Evolutionary conservation across 495 filamentous ascomycete genomes (phyloP), one percentile per base, ranked within the genome.

Genomic region (Lepidopterella palustris): DNA sequence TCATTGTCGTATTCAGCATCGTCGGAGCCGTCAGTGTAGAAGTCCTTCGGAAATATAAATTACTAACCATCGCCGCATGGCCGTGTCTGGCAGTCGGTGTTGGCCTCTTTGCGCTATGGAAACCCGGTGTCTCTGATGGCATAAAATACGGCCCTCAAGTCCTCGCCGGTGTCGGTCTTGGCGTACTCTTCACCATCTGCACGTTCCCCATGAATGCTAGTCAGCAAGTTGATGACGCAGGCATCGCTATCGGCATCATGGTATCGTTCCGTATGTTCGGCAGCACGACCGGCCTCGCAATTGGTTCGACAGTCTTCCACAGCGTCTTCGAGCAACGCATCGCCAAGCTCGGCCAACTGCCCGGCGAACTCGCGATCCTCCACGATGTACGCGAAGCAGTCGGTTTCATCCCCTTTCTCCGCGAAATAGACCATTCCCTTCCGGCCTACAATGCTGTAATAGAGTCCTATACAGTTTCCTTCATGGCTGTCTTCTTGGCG

Each of bases 181-280:
- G 72, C 9, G 58, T 68, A 8, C 39, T 72, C 2, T 42, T 47
- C 11, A 28, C 58, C 1, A 28, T 61, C 2, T 27, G 39, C 5
- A 56, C 15, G 6, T 31, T 73, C 4, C 70, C 72, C 9, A 71
- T 74, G 63, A 71, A 74, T 58, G 73, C 74, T 6, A 74, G 72
- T 61, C 69, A 69, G 10, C 61, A 57, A 26, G 72, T 72, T 8
- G 72, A 77, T 47, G 75, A 78, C 51, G 62, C 45, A n/a, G 75
- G 74, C 23, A 56, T 76, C 8, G 74, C 75, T 0, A 66, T 71
- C 23, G 74, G 70, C 4, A 53, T 71, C 4, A 47, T 77, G 3
- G 56, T 77, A 0, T 64, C 67, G 0, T 68, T 76, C 55, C 75
- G 75, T 0, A 63, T 77, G 21, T 68, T 77, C 18, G 75, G 75